Base-by-base conservation (phyloP, 2,329 filamentous ascomycete genomes). In the Colletotrichum tabaci region DNA sequence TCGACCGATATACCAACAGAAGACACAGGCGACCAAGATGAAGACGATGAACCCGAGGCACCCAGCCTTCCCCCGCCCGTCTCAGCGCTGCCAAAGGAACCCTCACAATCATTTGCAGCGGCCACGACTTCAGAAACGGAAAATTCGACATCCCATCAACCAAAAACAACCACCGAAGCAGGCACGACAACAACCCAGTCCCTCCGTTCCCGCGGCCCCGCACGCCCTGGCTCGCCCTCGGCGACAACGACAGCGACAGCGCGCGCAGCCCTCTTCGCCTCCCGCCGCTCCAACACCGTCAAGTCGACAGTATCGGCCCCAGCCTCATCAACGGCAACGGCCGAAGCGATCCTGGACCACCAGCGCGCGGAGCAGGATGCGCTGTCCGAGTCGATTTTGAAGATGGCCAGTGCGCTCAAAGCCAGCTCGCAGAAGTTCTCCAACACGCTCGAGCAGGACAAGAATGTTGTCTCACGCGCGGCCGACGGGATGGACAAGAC, bases 341-440 rank as follows among this genome's bases (percentile, higher is more conserved):
- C 90, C 1, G 94, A 97, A 83, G 87, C 91, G 0, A 87, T 95
- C 42, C 88, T 98, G 53, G 90, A 93, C 76, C 88, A 93, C 77
- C 90, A 97, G 78, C 92, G 94, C 64, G 86, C 86, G 65, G 94
- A 98, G 83, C 95, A 98, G 81, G 94, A 98, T 80, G 85, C 88
- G 44, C 87, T 98, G 3, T 96, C 95, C 0, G 87, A 89, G 47
- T 95, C 93, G 9, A 91, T 98, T n/a, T 86, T 98, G 26, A 85
- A 88, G 55, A 93, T 98, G 83, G 95, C 96, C 1, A 85, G 88
- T 26, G 89, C 93, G 60, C 88, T 98, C 49, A 97, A 97, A 80
- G 84, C 89, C 58, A 93, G 91, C 47, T 93, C 94, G 4, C 84
- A 92, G 65, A 87, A 89, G 3, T 96, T 98, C 82, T 88, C 91